Conservation (phyloP, 305 asterid species). For the Fraxinus sp. region DNA sequence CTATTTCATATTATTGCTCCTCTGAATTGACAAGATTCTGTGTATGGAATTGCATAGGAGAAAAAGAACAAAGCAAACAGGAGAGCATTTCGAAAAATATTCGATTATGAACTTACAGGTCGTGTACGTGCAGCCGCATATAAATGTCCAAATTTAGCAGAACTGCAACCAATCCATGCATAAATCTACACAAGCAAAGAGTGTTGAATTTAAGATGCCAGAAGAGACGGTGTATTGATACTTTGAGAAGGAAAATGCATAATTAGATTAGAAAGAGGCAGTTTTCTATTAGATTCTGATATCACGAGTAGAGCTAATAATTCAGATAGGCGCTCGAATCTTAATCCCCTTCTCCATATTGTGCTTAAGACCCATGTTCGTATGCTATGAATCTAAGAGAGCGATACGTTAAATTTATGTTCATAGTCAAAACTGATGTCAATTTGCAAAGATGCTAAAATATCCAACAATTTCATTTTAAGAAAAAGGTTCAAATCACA, state of each 20-base stretch:
- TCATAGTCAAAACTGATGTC: not conserved
- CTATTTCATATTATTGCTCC: not conserved
- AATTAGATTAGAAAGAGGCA: not conserved
- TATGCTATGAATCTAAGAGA: not conserved
- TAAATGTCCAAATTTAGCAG: conserved; percentile 78
- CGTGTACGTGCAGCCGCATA: conserved; percentile 80
- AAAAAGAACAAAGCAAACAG: conserved; percentile 8
- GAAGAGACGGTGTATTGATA: not conserved
- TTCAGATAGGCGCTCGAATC: not conserved
- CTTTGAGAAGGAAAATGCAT: not conserved
- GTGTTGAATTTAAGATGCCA: not conserved
- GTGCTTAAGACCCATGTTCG: not conserved
- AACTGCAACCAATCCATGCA: conserved; percentile 84
- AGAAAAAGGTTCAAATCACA: not conserved
- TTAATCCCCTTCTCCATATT: not conserved
- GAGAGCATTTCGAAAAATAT: not conserved
- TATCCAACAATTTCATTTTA: not conserved
- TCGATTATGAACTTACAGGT: conserved; percentile 54
- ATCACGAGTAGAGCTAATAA: not conserved
- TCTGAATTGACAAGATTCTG: not conserved
- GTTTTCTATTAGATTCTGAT: not conserved
- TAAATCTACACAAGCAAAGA: conserved; percentile 51
- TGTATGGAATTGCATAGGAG: not conserved
- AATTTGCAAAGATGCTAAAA: not conserved
- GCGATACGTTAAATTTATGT: not conserved